Conservation (phyloP, 2,329 filamentous ascomycete species). For the Endoconidiophora laricicola region DNA sequence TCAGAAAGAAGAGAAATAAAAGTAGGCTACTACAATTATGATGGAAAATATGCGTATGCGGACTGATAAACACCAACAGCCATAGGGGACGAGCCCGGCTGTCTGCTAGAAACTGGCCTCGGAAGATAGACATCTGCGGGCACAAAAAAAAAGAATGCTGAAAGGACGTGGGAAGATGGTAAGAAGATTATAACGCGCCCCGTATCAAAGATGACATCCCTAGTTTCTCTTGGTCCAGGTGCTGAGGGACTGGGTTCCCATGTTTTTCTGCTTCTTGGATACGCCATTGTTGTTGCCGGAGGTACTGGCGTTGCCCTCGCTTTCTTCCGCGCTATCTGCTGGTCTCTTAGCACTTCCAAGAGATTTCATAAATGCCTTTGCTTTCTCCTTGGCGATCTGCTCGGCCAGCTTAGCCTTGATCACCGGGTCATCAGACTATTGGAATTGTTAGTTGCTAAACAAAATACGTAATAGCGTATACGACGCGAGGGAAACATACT, state of each 20-base stretch:
- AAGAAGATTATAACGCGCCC: background rate
- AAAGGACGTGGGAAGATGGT: background rate
- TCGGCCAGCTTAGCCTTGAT: constrained; percentile 36
- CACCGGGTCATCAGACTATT: constrained; percentile 32
- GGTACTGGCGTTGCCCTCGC: constrained; percentile 1
- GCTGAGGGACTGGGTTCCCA: constrained; percentile 5
- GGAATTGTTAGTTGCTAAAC: background rate
- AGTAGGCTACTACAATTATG: too few species aligned
- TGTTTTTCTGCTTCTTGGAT: constrained; percentile 9
- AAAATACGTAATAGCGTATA: background rate
- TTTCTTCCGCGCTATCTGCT: constrained; percentile 5
- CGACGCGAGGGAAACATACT: constrained; percentile 27
- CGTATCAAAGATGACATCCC: background rate
- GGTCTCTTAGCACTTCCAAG: constrained; percentile 25
- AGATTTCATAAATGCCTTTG: constrained; percentile 32
- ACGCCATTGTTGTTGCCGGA: background rate
- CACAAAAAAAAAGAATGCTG: background rate
- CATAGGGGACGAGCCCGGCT: too few species aligned
- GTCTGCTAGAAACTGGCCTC: background rate
- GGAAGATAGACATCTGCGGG: background rate
- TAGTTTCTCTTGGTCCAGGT: constrained; percentile 1
- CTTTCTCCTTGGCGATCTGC: constrained; percentile 39
- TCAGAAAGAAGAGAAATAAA: too few species aligned
- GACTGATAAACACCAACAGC: too few species aligned
- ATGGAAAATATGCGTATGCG: too few species aligned